Percentiles rank a stretch among this genome's conserved stretches.
phyloP scores from a whole-genome alignment of 2,329 filamentous ascomycete species.

The Sporothrix sp. region DNA sequence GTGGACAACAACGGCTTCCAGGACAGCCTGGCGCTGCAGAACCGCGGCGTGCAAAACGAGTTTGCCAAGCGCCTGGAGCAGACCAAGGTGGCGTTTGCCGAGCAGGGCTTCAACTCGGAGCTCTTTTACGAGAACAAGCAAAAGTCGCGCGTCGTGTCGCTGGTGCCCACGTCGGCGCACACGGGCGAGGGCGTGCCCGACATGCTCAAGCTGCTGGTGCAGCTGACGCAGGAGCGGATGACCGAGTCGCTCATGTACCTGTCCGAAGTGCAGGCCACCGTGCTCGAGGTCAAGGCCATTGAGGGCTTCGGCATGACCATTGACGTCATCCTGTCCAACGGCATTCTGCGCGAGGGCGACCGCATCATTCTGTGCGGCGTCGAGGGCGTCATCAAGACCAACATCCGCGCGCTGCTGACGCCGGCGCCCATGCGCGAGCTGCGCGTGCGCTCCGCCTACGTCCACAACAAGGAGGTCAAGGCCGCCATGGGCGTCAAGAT shows the following conservation, averaged over 20 bases:
- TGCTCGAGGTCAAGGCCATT: slow-evolving; percentile 97
- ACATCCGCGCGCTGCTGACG: slow-evolving; percentile 87
- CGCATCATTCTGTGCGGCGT: slow-evolving; percentile 90
- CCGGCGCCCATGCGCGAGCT: slow-evolving; percentile 88
- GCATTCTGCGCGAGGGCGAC: slow-evolving; percentile 88
- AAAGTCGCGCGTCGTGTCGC: slow-evolving; percentile 87
- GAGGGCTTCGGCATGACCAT: slow-evolving; percentile 98
- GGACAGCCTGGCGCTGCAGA: slow-evolving; percentile 82
- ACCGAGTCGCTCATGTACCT: slow-evolving; percentile 96
- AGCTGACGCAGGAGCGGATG: slow-evolving; percentile 94
- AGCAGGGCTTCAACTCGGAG: slow-evolving; percentile 97
- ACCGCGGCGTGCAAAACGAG: slow-evolving; percentile 86
- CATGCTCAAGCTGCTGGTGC: slow-evolving; percentile 90
- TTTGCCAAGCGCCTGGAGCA: slow-evolving; percentile 83
- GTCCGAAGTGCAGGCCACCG: slow-evolving; percentile 93
- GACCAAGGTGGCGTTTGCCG: slow-evolving; percentile 87
- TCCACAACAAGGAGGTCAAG: slow-evolving; percentile 99
- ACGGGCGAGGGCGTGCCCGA: slow-evolving; percentile 99
- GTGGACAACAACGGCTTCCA: slow-evolving; percentile 98
- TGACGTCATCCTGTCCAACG: slow-evolving; percentile 92
- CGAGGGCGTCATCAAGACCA: slow-evolving; percentile 91
- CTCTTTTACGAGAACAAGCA: slow-evolving; percentile 97
- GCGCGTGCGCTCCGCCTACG: slow-evolving; percentile 89
- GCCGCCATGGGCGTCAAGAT: slow-evolving; percentile 98
- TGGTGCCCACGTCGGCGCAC: slow-evolving; percentile 92